Conservation (phyloP, 2,329 filamentous ascomycete species). For the Fusarium sp. region DNA sequence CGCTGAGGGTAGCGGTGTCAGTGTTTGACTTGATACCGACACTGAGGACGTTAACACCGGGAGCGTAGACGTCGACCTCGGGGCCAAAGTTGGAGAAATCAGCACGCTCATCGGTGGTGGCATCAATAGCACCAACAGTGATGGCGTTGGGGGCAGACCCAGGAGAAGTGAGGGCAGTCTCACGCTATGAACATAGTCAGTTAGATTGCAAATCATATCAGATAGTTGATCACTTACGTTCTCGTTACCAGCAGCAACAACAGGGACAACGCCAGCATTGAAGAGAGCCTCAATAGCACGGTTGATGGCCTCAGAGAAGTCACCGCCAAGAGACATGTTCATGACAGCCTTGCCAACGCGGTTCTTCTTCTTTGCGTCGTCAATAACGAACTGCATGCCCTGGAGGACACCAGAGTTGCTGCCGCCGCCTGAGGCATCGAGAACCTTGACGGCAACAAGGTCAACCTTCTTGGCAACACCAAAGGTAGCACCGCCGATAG, state of each 20-base stretch:
- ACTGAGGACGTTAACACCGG: slow-evolving; percentile 63
- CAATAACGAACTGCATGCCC: slow-evolving; percentile 66
- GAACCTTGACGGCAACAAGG: slow-evolving; percentile 69
- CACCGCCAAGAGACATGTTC: slow-evolving; percentile 71
- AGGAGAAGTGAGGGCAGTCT: slow-evolving; percentile 62
- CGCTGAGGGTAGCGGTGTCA: slow-evolving; percentile 57
- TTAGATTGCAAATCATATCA: background rate
- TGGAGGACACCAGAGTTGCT: slow-evolving; percentile 58
- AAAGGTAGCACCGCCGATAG: slow-evolving; percentile 67
- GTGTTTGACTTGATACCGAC: slow-evolving; percentile 61
- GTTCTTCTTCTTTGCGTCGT: slow-evolving; percentile 55
- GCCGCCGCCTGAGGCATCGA: slow-evolving; percentile 55
- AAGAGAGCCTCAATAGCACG: slow-evolving; percentile 61
- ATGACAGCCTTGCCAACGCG: slow-evolving; percentile 65
- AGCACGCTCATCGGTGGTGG: slow-evolving; percentile 57
- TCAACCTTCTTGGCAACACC: slow-evolving; percentile 62
- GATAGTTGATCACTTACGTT: slow-evolving; percentile 46
- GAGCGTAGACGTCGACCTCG: slow-evolving; percentile 64
- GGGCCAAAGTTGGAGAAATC: slow-evolving; percentile 68
- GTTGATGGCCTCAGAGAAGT: slow-evolving; percentile 61
- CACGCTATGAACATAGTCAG: slow-evolving; percentile 45
- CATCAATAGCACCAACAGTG: slow-evolving; percentile 68
- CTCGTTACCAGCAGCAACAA: slow-evolving; percentile 70
- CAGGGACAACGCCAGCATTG: slow-evolving; percentile 62
- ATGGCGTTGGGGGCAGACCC: slow-evolving; percentile 66